These are phyloP conservation scores for Nannochloropsis granulata DNA, from an alignment of 108 stramenopile genomes.

Conservation along the genomic window DNA sequence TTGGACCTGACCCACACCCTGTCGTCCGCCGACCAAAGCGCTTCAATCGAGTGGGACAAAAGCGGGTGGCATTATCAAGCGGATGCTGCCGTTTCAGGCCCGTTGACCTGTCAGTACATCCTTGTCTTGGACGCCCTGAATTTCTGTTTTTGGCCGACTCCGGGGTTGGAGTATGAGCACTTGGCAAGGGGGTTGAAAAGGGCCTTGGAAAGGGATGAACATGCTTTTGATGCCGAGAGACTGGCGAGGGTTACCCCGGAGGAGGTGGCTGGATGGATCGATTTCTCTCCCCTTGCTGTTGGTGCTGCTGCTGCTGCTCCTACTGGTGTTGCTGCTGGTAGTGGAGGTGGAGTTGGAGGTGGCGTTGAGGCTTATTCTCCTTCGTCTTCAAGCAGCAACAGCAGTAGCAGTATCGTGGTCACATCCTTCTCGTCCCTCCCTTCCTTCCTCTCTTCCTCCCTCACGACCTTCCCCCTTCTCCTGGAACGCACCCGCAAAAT, in stretches of 20 bases:
- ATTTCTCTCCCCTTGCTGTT: not conserved
- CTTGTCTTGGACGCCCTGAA: slow-evolving; percentile 41
- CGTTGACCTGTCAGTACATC: slow-evolving; percentile 37
- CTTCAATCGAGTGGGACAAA: not conserved
- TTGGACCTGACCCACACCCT: not conserved
- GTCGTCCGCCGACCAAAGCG: not conserved
- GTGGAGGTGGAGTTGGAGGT: not conserved
- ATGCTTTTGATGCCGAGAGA: slow-evolving; percentile 12
- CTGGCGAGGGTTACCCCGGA: not conserved
- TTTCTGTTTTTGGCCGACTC: slow-evolving; percentile 45
- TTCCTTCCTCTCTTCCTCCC: not conserved
- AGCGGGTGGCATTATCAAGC: slow-evolving; percentile 16
- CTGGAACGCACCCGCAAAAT: slow-evolving; percentile 21
- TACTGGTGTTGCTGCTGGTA: not conserved
- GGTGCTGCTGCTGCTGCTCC: not conserved
- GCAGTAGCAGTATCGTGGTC: too few relatives aligned
- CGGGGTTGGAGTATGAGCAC: slow-evolving; percentile 42
- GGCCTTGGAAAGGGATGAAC: slow-evolving; percentile 13
- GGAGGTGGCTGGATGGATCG: slow-evolving; percentile 8
- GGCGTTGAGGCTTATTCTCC: not conserved
- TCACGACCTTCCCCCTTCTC: not conserved
- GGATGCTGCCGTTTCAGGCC: slow-evolving; percentile 12
- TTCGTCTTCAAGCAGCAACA: not conserved
- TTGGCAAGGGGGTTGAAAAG: slow-evolving; percentile 28
- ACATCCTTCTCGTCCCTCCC: not conserved